Conservation (phyloP, 352 stramenopile species). For the Thraustotheca clavata region DNA sequence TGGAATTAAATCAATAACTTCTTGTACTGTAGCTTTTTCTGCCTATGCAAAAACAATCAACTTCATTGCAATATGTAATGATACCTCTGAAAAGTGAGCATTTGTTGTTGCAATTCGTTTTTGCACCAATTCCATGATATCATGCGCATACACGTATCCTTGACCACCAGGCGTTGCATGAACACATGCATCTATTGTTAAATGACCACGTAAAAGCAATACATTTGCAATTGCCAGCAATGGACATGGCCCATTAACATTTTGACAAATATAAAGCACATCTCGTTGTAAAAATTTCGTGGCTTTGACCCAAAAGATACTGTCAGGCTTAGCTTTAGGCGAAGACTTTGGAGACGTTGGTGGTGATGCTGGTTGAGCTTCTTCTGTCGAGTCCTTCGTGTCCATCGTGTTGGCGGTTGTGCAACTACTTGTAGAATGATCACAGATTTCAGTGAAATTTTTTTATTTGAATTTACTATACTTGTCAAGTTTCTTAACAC, state of each 20-base stretch:
- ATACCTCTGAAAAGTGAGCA: slow-evolving; percentile 35
- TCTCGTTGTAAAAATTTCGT: slow-evolving; percentile 65
- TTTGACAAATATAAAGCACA: slow-evolving; percentile 93
- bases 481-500: no score
- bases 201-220: slow-evolving; percentile 87
- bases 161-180: slow-evolving; percentile 25
- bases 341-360: neutral
- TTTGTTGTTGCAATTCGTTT: slow-evolving; percentile 81
- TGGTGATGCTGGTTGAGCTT: neutral
- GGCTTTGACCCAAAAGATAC: slow-evolving; percentile 69
- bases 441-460: no score
- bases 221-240: slow-evolving; percentile 95
- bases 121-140: slow-evolving; percentile 89
- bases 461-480: no score
- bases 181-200: slow-evolving; percentile 62
- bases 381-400: neutral
- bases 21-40: slow-evolving; percentile 56
- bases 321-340: neutral
- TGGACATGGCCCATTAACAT: slow-evolving; percentile 97
- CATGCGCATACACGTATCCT: slow-evolving; percentile 76
- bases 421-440: neutral
- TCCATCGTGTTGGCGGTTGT: neutral
- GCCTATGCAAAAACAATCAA: no score
- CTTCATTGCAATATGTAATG: neutral
- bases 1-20: slow-evolving; percentile 88